Base-by-base conservation (phyloP, 2,329 filamentous ascomycete genomes). In the Colletotrichum sp. region DNA sequence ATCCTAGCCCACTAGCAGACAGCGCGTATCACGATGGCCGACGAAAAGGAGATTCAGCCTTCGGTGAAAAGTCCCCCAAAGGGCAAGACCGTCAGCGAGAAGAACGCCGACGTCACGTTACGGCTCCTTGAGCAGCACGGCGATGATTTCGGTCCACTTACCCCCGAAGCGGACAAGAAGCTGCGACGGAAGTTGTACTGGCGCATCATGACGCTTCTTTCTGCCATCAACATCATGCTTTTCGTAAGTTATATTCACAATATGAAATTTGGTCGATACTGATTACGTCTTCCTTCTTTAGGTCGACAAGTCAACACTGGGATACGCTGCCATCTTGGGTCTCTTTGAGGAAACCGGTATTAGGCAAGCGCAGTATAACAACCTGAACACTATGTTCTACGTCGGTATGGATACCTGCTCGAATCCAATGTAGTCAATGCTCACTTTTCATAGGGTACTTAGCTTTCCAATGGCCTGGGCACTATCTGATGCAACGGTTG, bases 271-370 rank as follows among this genome's bases (percentile, higher is more conserved):
- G 6, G 10, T 21, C 12, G 4, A 52, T 58, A 58, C 26, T 56
- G 4, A 56, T 28, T 13, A 7, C 24, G 26, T 6, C 55, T 24
- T 16, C 14, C 26, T 9, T 28, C 3, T 4, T 16, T 16, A 85
- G 83, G 81, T 85, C 62, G 84, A 86, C 71, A 86, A 86, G 77
- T 82, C 84, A 0, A 86, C 85, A 1, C 76, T 87, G 1, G 82
- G 83, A 2, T 86, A 86, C 59, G 81, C 85, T 7, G 82, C 85
- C 1, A 83, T 87, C 26, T 79, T 87, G 7, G 85, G 85, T 0
- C 73, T 87, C 0, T 86, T 86, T 21, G 83, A 86, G 43, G 85
- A 86, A 63, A 86, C 84, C 0, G 81, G 82, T 4, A 84, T 86
- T 28, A 77, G 71, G 5, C 80, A 84, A 18, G 78, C 81, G 1